Evolutionary conservation across 768 basidiomycete genomes (phyloP).

Genomic region (Leccinum rimulosum): DNA sequence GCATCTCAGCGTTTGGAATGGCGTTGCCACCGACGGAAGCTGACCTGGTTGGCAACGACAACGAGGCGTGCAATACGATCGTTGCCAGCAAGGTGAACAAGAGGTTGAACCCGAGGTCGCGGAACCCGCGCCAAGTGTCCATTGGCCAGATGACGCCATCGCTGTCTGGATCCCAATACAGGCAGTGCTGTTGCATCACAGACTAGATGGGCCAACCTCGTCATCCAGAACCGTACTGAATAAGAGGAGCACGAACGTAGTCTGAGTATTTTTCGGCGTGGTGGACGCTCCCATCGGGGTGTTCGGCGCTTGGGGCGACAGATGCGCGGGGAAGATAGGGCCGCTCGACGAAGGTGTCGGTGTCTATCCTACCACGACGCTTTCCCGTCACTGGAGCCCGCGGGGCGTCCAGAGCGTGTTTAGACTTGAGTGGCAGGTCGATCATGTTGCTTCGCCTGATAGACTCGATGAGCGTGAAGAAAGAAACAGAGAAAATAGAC

Average conservation of each 20-base stretch:
- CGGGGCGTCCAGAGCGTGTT: slow-evolving; percentile 17
- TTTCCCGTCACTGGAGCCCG: slow-evolving; percentile 21
- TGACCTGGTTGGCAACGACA: slow-evolving; percentile 37
- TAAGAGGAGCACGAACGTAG: slow-evolving; percentile 19
- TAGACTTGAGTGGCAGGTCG: slow-evolving; percentile 14
- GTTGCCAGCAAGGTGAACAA: slow-evolving; percentile 35
- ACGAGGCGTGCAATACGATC: slow-evolving; percentile 33
- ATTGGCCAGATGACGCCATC: slow-evolving; percentile 46
- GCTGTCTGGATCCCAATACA: slow-evolving; percentile 39
- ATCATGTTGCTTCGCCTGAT: slow-evolving; percentile 22
- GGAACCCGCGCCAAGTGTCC: slow-evolving; percentile 42
- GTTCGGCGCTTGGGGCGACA: slow-evolving; percentile 25
- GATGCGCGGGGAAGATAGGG: slow-evolving; percentile 31
- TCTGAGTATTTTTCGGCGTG: slow-evolving; percentile 18
- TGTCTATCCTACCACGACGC: slow-evolving; percentile 24
- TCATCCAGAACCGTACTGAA: not conserved
- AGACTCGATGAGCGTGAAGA: slow-evolving; percentile 19
- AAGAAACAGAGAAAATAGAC: slow-evolving; percentile 15
- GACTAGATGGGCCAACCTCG: slow-evolving; percentile 20
- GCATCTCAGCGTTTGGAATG: not conserved
- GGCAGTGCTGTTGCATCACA: slow-evolving; percentile 41
- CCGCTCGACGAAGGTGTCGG: slow-evolving; percentile 25
- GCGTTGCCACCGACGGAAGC: not conserved
- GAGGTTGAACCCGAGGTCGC: slow-evolving; percentile 41
- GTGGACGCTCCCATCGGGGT: slow-evolving; percentile 18